Conservation (phyloP, 176 grass and related monocot genomes). For the Neostapfia colusana region DNA sequence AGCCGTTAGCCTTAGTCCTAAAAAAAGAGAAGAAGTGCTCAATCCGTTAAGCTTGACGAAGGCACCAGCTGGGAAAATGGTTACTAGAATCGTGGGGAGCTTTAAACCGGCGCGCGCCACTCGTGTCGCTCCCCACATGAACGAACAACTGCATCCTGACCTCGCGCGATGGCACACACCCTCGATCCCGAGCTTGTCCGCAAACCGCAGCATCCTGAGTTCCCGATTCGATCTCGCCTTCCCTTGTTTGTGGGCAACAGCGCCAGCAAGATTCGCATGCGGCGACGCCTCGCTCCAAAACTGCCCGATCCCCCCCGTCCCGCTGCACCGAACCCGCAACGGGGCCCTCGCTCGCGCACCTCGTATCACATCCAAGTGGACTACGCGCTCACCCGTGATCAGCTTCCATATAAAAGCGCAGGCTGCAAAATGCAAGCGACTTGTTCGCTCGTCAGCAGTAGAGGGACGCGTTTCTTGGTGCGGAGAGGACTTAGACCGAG, state of each 20-base stretch:
- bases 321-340: conserved; percentile 22
- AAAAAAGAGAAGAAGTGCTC: not conserved
- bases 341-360: not conserved
- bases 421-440: not conserved
- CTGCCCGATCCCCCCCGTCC: not conserved
- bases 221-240: not conserved
- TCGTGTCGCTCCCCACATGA: not conserved
- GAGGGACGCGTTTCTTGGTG: conserved; percentile 29
- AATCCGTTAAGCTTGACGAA: not conserved
- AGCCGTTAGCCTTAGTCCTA: not conserved
- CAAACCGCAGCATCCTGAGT: not conserved
- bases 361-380: not conserved
- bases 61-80: too few relatives aligned
- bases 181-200: too few relatives aligned
- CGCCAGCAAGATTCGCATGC: conserved; percentile 45
- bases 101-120: too few relatives aligned
- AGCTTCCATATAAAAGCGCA: conserved; percentile 23
- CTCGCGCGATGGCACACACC: not conserved
- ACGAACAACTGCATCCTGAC: not conserved
- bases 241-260: not conserved
- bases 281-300: conserved; percentile 31
- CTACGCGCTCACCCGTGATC: conserved; percentile 12
- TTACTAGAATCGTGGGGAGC: too few relatives aligned
- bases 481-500: not conserved
- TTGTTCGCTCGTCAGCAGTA: not conserved